Evolutionary conservation across 495 filamentous ascomycete species (phyloP).

Genomic region (Aspergillus sclerotioniger): DNA sequence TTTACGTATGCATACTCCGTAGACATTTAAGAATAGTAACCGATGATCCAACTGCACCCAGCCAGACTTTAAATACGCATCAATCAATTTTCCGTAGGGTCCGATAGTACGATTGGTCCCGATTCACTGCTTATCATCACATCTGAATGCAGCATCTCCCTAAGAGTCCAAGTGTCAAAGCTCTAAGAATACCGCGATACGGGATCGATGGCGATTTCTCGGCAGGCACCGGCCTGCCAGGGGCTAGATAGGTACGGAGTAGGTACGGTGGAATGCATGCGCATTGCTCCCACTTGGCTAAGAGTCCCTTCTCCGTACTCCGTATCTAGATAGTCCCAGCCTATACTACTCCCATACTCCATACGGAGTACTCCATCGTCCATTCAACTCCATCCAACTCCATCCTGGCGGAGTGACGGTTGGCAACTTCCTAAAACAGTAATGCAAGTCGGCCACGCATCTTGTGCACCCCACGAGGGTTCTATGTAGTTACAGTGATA

Average conservation of each 20-base stretch:
- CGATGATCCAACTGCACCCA: background rate
- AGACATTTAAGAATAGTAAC: slow-evolving; percentile 1
- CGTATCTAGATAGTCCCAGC: too few species aligned
- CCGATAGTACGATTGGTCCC: slow-evolving; percentile 9
- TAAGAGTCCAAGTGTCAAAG: background rate
- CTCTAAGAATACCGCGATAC: background rate
- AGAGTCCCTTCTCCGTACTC: background rate
- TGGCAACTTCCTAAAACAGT: background rate
- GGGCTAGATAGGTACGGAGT: too few species aligned
- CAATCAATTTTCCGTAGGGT: slow-evolving; percentile 1
- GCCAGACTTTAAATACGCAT: background rate
- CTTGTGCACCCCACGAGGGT: background rate
- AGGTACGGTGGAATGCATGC: background rate
- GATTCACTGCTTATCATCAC: slow-evolving; percentile 14
- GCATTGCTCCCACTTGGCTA: background rate
- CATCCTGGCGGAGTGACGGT: background rate
- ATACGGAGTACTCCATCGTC: too few species aligned
- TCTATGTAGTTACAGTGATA: background rate
- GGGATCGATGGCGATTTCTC: slow-evolving; percentile 2
- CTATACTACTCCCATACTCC: too few species aligned
- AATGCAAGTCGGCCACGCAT: background rate
- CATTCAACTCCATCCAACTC: too few species aligned
- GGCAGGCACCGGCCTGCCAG: slow-evolving; percentile 11
- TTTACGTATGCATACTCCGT: background rate
- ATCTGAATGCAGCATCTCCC: slow-evolving; percentile 7